A percentile compares a stretch with the other conserved stretches of the same genome.
Conservation (phyloP, 371 early-diverging fungal species). For the Mortierella sp. region DNA sequence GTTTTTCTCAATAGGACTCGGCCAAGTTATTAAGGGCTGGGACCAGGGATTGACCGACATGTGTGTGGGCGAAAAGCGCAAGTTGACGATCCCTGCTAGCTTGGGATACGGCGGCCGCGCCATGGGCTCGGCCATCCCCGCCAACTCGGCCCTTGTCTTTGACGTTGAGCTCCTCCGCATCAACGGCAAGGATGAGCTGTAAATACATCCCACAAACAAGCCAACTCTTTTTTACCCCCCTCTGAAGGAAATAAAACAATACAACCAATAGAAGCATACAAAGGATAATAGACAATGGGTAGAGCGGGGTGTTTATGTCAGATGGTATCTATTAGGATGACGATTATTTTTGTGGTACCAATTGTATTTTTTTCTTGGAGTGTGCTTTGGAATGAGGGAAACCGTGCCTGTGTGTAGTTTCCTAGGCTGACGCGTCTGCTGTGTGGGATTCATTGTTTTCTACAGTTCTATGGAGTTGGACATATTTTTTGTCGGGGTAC, state of each 20-base stretch:
- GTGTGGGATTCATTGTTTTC: no score
- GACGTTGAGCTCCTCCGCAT: slow-evolving; percentile 75
- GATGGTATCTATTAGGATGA: no score
- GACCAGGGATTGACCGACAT: slow-evolving; percentile 87
- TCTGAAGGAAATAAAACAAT: neutral
- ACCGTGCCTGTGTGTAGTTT: no score
- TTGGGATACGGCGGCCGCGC: slow-evolving; percentile 75
- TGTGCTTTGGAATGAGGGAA: no score
- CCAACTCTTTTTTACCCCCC: neutral
- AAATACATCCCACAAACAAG: slow-evolving; percentile 1
- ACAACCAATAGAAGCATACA: no score
- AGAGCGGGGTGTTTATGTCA: neutral
- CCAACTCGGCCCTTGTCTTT: slow-evolving; percentile 72
- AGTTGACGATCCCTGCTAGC: slow-evolving; percentile 82
- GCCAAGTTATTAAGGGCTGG: slow-evolving; percentile 81
- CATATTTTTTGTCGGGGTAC: no score
- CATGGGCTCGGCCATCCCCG: slow-evolving; percentile 71
- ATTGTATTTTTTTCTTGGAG: no score
- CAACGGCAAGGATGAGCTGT: slow-evolving; percentile 60
- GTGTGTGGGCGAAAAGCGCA: slow-evolving; percentile 90
- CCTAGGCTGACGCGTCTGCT: no score
- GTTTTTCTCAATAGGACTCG: slow-evolving; percentile 40
- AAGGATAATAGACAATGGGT: neutral
- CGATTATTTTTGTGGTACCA: no score
- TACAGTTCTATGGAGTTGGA: no score